Base-by-base conservation (phyloP, 2,329 filamentous ascomycete genomes). In the Fusarium sublunatum region DNA sequence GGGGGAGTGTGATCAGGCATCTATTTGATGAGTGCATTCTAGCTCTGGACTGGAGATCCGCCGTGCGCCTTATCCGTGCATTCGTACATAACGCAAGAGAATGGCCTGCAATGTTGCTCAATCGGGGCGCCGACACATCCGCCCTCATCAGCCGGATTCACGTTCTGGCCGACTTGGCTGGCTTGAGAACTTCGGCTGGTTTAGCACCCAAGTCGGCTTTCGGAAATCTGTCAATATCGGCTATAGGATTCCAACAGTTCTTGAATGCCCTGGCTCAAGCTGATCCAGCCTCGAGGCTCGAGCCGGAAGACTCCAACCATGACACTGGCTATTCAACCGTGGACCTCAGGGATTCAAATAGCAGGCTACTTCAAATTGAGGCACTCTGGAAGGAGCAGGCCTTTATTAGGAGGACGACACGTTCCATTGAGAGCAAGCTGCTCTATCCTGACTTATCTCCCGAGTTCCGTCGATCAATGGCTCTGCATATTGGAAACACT, bases 1-100 rank as follows among this genome's bases (percentile, higher is more conserved):
- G 74, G 53, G 61, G 66, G 3, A 65, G 71, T 15, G 65, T 75
- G 1, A 68, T 79, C n/a, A 70, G 64, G 40, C 72, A 76, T 15
- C 51, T 84, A 2, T 68, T 83, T 25, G 77, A 81, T 42, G 72
- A 77, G 26, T 81, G 79, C 53, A 72, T 82, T 9, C 68, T 73
- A 36, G 70, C 73, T 4, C 63, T 82, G 15, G 81, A 83, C 57
- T 78, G 76, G 76, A 72, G 58, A 45, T 74, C 72, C 24, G 72
- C 75, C 2, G 61, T 74, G n/a, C 61, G 62, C 11, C 48, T 78
- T 34, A 61, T 76, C 6, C 69, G 69, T 19, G 73, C 71, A 6
- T 67, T 78, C 36, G 57, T 69, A 9, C 36, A 63, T 6, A 65
- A 60, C 19, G 42, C 60, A 3, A 45, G 75, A 13, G 68, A 67